Evolutionary conservation across 331 rosid species (phyloP).

Genomic region (Rosa hybrid): DNA sequence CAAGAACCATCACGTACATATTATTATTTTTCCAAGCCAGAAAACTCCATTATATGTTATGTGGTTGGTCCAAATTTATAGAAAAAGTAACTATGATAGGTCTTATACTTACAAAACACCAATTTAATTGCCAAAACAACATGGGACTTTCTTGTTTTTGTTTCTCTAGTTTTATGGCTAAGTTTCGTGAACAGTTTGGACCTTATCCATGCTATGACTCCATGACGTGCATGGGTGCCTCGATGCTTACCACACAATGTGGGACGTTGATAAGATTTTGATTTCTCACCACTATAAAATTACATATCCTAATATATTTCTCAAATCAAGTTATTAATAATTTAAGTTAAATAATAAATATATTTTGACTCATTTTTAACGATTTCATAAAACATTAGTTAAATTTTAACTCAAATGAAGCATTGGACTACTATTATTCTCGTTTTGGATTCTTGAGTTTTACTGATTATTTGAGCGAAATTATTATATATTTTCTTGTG

Average conservation of each 20-base stretch:
- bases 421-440: not conserved
- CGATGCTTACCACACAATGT: constrained; percentile 50
- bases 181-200: constrained; percentile 8
- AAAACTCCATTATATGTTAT: not conserved
- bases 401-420: no score
- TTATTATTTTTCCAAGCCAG: not conserved
- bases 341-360: no score
- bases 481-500: not conserved
- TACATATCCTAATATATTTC: no score
- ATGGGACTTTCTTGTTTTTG: constrained; percentile 1
- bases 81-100: not conserved
- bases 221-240: constrained; percentile 24
- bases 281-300: not conserved
- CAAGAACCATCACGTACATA: not conserved
- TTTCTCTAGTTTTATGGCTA: not conserved
- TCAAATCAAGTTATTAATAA: no score
- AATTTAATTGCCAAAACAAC: constrained; percentile 6
- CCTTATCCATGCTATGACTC: not conserved
- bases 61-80: constrained; percentile 12
- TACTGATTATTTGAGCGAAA: not conserved
- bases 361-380: no score
- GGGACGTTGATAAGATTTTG: constrained; percentile 36
- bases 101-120: not conserved
- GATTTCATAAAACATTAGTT: no score
- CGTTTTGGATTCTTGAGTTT: not conserved